Percentiles rank a stretch among this genome's conserved stretches.
Evolutionary conservation across 139 green algal genomes (phyloP).

Genomic region (Ulvella scutata): DNA sequence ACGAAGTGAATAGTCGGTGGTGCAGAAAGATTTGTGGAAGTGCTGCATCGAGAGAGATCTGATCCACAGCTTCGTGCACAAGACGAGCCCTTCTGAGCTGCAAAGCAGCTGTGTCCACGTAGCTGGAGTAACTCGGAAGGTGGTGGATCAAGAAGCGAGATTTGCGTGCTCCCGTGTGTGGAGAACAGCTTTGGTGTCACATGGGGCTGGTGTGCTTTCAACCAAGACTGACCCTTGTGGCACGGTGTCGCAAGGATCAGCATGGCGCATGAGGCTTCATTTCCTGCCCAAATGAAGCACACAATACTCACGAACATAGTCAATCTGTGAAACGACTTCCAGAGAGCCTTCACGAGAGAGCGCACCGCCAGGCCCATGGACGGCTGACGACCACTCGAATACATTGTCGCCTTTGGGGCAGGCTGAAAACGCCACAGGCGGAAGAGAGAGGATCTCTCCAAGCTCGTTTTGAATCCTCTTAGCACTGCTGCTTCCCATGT

Average conservation of each 20-base stretch:
- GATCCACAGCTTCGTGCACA: conserved; percentile 2
- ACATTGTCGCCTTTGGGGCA: conserved; percentile 96
- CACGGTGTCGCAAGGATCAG: conserved; percentile 3
- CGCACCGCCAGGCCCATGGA: conserved; percentile 71
- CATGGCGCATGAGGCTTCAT: neutral
- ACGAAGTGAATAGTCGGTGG: too few species aligned
- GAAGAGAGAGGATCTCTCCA: conserved; percentile 84
- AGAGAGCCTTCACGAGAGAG: neutral
- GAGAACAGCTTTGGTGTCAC: neutral
- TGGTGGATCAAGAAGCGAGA: too few species aligned
- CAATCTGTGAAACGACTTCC: neutral
- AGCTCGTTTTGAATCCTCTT: conserved; percentile 92
- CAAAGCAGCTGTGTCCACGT: too few species aligned
- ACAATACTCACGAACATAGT: too few species aligned
- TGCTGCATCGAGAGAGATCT: neutral
- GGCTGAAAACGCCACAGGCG: conserved; percentile 81
- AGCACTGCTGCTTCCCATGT: too few species aligned
- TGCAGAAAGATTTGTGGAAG: too few species aligned
- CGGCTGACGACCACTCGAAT: conserved; percentile 91
- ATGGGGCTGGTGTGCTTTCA: neutral
- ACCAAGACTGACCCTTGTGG: neutral
- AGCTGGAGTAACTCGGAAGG: too few species aligned
- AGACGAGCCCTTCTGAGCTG: too few species aligned
- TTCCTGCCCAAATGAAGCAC: neutral
- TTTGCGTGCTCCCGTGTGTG: too few species aligned